Conservation (phyloP, 1,284 basidiomycete species). For the Ceratobasidium sp. region DNA sequence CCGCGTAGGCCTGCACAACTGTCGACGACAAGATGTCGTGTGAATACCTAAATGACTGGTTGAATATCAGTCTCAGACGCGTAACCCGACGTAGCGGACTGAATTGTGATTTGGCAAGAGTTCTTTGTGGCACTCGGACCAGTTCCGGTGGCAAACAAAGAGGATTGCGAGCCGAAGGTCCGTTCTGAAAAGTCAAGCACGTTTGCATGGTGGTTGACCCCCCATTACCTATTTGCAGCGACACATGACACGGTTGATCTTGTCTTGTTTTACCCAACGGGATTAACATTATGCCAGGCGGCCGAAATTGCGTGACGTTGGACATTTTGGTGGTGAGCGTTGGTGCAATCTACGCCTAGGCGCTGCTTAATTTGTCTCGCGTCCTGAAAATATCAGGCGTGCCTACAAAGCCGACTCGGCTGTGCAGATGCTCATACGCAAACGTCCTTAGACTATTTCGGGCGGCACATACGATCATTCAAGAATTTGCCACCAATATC, state of each 20-base stretch:
- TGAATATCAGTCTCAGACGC: slow-evolving; percentile 17
- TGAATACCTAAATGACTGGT: slow-evolving; percentile 8
- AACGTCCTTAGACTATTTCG: not conserved
- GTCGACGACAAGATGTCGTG: slow-evolving; percentile 7
- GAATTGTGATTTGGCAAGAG: slow-evolving; percentile 4
- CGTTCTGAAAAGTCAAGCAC: slow-evolving; percentile 20
- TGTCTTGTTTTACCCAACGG: not conserved
- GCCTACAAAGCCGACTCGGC: not conserved
- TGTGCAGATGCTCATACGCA: not conserved
- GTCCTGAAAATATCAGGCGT: slow-evolving; percentile 14
- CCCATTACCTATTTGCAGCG: not conserved
- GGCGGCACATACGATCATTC: slow-evolving; percentile 6
- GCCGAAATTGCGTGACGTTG: slow-evolving; percentile 25
- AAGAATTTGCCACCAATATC: slow-evolving; percentile 29
- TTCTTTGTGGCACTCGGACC: slow-evolving; percentile 28
- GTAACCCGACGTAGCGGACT: slow-evolving; percentile 7
- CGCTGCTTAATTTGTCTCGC: slow-evolving; percentile 16
- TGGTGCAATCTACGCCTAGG: not conserved
- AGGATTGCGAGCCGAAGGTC: slow-evolving; percentile 1
- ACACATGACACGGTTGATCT: slow-evolving; percentile 23
- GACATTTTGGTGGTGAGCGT: slow-evolving; percentile 20
- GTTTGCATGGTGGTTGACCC: slow-evolving; percentile 1
- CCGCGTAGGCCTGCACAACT: slow-evolving; percentile 11
- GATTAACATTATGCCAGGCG: not conserved
- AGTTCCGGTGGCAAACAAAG: not conserved